Base-by-base conservation (phyloP, 805 yeast species). In the Saccharomycopsis sp. region DNA sequence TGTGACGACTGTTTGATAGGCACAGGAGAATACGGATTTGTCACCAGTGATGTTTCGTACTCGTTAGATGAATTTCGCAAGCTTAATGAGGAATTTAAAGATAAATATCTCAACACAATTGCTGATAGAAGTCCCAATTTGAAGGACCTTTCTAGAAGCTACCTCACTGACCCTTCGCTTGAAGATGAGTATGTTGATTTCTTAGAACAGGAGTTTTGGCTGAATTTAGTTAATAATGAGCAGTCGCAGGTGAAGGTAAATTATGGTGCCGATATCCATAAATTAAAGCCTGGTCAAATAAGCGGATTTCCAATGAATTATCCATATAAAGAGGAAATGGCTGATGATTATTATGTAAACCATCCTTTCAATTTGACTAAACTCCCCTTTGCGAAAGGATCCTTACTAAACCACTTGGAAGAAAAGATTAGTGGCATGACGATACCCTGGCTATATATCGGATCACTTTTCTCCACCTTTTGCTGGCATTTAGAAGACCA, bases 401-500 rank as follows among this genome's bases (percentile, higher is more conserved):
- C 96, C 0, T 71, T 87, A n/a, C 72, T 88, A 55, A 83, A 84
- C 58, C 81, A 81, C 64, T 77, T 87, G 58, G 80, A 81, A 58
- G 79, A 82, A 19, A 79, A 82, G 35, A 87, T 93, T 1, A 86
- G 96, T 0, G 98, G 98, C 0, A 92, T 92, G 90, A 91, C 97
- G 0, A 80, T 88, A 19, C 98, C 98, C 0, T 92, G 98, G 98
- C 79, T 91, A 2, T 92, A 92, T 67, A 83, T 92, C 15, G 98
- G 98, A 0, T 89, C 96, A 55, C 76, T 89, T 54, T 84, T 90
- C 66, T 87, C 96, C 1, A 89, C 97, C 0, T 93, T 93, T 68
- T 92, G 98, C 71, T 93, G 97, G 97, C 97, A 93, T 70, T 86
- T 88, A 59, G 98, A 92, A 67, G 98, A 92, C 70, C 97, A 93